Base-by-base conservation (phyloP, 73 alveolate genomes). In the Effrenium voratum region DNA sequence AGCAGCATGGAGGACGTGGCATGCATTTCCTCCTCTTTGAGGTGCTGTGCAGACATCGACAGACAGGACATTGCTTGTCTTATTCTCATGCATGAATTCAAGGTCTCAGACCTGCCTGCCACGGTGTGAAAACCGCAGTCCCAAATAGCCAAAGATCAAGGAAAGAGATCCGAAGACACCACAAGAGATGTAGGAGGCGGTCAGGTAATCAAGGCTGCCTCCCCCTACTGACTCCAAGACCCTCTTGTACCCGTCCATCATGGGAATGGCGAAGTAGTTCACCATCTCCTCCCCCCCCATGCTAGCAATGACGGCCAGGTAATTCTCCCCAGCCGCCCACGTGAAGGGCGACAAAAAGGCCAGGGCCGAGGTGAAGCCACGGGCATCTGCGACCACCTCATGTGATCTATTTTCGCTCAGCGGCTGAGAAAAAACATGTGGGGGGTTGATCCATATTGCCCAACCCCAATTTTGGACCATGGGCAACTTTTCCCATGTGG, bases 41-140 rank as follows among this genome's bases (percentile, higher is more conserved):
- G n/a, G n/a, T n/a, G n/a, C n/a, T n/a, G n/a, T n/a, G n/a, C n/a
- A n/a, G n/a, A n/a, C n/a, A n/a, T n/a, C n/a, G n/a, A n/a, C n/a
- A n/a, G n/a, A n/a, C n/a, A n/a, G n/a, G n/a, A n/a, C n/a, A n/a
- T n/a, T n/a, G n/a, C n/a, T n/a, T n/a, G n/a, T n/a, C n/a, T n/a
- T n/a, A n/a, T n/a, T n/a, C n/a, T n/a, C n/a, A n/a, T n/a, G n/a
- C n/a, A n/a, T n/a, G n/a, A n/a, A n/a, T n/a, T n/a, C n/a, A n/a
- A 52, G 8, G 8, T 19, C 63, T 52, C 19, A 90, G 55, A 87
- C 97, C 36, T 90, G 97, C 87, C 46, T 90, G 16, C 97, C 97
- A 47, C 97, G 97, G 55, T 90, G 86, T 5, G 97, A 90, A 59
- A 52, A 90, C 30, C 97, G 97, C 38, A 90, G 97, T 44, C 97